Base-by-base conservation (phyloP, 768 basidiomycete species). In the Podaxis sp. region DNA sequence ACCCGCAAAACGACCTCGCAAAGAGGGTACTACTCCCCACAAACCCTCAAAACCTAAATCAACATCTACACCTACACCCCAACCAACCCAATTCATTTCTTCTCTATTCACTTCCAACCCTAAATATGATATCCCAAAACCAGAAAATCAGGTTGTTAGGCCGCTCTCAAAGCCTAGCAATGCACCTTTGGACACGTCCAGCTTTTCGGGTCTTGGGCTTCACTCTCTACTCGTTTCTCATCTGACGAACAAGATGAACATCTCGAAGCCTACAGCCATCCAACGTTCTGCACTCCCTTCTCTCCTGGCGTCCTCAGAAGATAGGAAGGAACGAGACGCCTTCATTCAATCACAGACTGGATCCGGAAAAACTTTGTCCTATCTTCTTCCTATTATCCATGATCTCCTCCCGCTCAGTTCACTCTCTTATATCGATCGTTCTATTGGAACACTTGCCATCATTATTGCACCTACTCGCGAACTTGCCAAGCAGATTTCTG, bases 261-360 rank as follows among this genome's bases (percentile, higher is more conserved):
- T 99, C 48, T 74, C 81, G 11, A 91, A 89, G 66, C 96, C 96
- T 3, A 99, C 96, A 0, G 87, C 91, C 10, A 94, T 97, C 64
- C 96, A 99, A 74, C 83, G 90, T 63, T 86, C 89, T 7, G 82
- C 88, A n/a, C 80, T 98, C 48, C 82, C 91, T 3, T 71, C 80
- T 37, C 76, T 76, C 56, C 72, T 80, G 26, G 75, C 72, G 41
- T 68, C 75, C 7, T 63, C 71, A 7, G 73, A 80, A 0, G 66
- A 75, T 28, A 77, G 75, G 64, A 65, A 68, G 53, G 77, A 78
- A 54, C 81, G 90, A 63, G 95, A 96, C 74, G 85, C 91, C 13
- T 96, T 97, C 74, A 92, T 98, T 60, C 96, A 97, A 74, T 93
- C 95, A 12, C 95, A 98, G 73, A 98, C 96, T 8, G 96, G 96